Base-by-base conservation (phyloP, 371 early-diverging fungal species). In the Lichtheimia hyalospora region DNA sequence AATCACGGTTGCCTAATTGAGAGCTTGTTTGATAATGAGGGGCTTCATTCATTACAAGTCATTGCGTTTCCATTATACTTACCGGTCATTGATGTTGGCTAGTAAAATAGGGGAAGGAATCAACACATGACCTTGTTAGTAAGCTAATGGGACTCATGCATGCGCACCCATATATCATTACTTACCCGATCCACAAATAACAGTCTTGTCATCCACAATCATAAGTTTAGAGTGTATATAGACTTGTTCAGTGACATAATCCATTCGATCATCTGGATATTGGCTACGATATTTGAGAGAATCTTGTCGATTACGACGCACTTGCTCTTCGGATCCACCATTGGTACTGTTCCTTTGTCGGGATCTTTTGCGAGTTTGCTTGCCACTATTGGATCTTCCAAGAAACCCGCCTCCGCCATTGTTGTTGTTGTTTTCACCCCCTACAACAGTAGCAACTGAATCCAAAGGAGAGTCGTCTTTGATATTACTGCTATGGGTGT, bases 141-240 rank as follows among this genome's bases (percentile, higher is more conserved):
- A 34, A 34, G 1, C 34, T 8, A 34, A 8, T 34, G 34, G 34
- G 34, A 34, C 2, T 34, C 34, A 34, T 34, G 34, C 34, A 34
- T 10, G 34, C 27, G 1, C 27, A 27, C 3, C 3, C 7, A 7
- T 15, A 24, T 24, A 8, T 60, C 25, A 54, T 4, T 18, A 21
- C 34, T 57, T 71, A 81, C 83, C 83, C 48, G 84, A 84, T 4
- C 84, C 84, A 44, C 79, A 79, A 5, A 95, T 73, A 2, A 87
- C 89, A 18, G 68, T 75, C 21, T 68, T 76, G 61, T 92, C 93
- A 71, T 95, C 96, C 10, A 89, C 87, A 61, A 95, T 93, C 82
- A 95, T 79, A 34, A 94, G 65, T 62, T 95, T 95, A 16, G 89
- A 83, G 69, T 95, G 96, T 48, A 95, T 85, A 68, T 95, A 95